phyloP scores from a whole-genome alignment of 495 filamentous ascomycete genomes.

The Usnea hakonensis region DNA sequence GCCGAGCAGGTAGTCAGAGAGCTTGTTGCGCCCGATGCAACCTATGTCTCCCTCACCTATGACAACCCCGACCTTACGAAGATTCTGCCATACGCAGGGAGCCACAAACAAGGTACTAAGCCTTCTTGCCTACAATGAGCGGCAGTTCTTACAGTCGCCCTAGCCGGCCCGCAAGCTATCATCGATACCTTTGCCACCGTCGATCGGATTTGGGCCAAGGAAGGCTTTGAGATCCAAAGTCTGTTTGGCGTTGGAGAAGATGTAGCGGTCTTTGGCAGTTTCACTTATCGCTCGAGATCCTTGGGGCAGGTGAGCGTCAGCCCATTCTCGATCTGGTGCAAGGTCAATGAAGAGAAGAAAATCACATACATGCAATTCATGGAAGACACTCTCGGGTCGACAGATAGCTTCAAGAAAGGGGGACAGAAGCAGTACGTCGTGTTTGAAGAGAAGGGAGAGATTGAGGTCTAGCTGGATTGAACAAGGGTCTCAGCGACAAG shows the following conservation, averaged over 20 bases:
- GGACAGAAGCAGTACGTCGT: conserved; percentile 6
- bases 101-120: conserved; percentile 8
- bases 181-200: conserved; percentile 22
- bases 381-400: conserved; percentile 22
- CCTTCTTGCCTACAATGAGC: neutral
- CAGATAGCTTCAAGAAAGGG: conserved; percentile 10
- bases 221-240: conserved; percentile 17
- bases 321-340: conserved; percentile 20
- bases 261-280: conserved; percentile 19
- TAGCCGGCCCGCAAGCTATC: conserved; percentile 17
- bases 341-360: conserved; percentile 17
- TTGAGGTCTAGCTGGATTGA: conserved; percentile 1
- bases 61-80: conserved; percentile 16
- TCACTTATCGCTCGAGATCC: conserved; percentile 13
- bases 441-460: conserved; percentile 9
- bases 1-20: neutral
- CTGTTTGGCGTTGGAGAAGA: conserved; percentile 14
- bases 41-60: conserved; percentile 23
- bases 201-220: conserved; percentile 10
- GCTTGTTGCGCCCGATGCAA: conserved; percentile 19
- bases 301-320: conserved; percentile 15
- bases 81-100: conserved; percentile 22
- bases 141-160: neutral
- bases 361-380: conserved; percentile 25
- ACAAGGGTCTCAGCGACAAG: neutral